Conservation (phyloP, 2,329 filamentous ascomycete species). For the Cordyceps militaris region DNA sequence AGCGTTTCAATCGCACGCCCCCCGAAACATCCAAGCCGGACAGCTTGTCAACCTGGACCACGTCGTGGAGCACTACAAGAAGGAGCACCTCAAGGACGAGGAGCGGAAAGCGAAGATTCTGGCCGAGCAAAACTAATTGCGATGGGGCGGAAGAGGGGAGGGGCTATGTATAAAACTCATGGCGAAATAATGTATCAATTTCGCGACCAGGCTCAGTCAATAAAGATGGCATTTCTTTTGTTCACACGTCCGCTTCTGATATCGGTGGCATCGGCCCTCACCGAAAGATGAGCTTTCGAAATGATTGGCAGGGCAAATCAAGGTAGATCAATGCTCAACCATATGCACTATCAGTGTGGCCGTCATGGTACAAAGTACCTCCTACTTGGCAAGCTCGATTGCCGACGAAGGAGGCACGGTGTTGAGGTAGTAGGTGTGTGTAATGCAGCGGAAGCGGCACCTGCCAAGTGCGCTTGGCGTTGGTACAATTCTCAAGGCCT, state of each 20-base stretch:
- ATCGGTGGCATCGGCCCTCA: background rate
- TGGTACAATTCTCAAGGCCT: background rate
- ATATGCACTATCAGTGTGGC: background rate
- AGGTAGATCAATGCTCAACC: background rate
- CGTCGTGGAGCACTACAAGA: conserved; percentile 50
- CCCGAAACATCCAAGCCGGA: conserved; percentile 48
- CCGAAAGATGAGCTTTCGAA: background rate
- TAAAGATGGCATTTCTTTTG: conserved; percentile 12
- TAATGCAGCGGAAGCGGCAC: conserved; percentile 1
- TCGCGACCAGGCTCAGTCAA: conserved; percentile 5
- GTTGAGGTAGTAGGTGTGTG: background rate
- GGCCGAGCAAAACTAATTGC: conserved; percentile 29
- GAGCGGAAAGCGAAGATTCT: conserved; percentile 47
- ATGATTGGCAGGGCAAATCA: background rate
- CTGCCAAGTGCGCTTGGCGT: background rate
- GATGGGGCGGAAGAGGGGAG: conserved; percentile 14
- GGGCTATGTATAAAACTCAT: conserved; percentile 12
- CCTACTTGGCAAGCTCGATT: background rate
- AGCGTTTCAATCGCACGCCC: conserved; percentile 42
- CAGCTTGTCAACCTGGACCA: conserved; percentile 47
- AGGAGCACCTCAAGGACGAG: conserved; percentile 47
- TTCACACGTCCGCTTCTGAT: background rate
- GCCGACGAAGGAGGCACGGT: background rate
- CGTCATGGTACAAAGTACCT: background rate
- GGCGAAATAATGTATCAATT: background rate